A percentile compares a stretch with the other conserved stretches of the same genome.
phyloP scores from a whole-genome alignment of 169 alveolate genomes.

The Plasmodium ovale region DNA sequence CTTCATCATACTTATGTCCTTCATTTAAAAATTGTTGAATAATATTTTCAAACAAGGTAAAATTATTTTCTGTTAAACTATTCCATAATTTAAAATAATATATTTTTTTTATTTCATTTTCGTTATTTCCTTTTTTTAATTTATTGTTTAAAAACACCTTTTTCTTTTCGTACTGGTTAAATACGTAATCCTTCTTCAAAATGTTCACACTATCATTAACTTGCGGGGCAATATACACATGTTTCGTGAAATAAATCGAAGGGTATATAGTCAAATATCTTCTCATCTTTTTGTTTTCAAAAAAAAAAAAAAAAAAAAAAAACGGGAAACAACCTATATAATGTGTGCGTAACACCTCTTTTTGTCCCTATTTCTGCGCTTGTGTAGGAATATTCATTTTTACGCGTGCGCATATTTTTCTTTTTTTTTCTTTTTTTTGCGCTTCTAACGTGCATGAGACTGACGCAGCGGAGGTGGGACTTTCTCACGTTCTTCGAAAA shows the following conservation, averaged over 20 bases:
- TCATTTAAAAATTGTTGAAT: constrained; percentile 72
- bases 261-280: constrained; percentile 69
- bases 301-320: neutral
- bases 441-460: too few relatives aligned
- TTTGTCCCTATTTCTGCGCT: too few relatives aligned
- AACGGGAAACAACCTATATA: too few relatives aligned
- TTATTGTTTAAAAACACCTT: constrained; percentile 57
- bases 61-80: constrained; percentile 75
- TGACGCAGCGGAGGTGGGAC: too few relatives aligned
- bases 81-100: constrained; percentile 74
- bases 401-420: too few relatives aligned
- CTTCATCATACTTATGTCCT: constrained; percentile 86
- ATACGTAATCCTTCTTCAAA: constrained; percentile 70
- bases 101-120: constrained; percentile 63
- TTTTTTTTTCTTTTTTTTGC: too few relatives aligned
- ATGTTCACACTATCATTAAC: constrained; percentile 1
- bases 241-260: constrained; percentile 67
- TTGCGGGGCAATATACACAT: constrained; percentile 65
- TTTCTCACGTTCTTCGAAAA: too few relatives aligned
- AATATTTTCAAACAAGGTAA: constrained; percentile 53
- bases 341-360: too few relatives aligned
- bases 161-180: constrained; percentile 53
- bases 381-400: too few relatives aligned
- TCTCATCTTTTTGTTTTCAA: constrained; percentile 33
- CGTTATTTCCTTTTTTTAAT: constrained; percentile 55